Percentiles rank a stretch among this genome's conserved stretches.
phyloP scores from a whole-genome alignment of 805 yeast genomes.

The Saccharomycopsis guyanensis region DNA sequence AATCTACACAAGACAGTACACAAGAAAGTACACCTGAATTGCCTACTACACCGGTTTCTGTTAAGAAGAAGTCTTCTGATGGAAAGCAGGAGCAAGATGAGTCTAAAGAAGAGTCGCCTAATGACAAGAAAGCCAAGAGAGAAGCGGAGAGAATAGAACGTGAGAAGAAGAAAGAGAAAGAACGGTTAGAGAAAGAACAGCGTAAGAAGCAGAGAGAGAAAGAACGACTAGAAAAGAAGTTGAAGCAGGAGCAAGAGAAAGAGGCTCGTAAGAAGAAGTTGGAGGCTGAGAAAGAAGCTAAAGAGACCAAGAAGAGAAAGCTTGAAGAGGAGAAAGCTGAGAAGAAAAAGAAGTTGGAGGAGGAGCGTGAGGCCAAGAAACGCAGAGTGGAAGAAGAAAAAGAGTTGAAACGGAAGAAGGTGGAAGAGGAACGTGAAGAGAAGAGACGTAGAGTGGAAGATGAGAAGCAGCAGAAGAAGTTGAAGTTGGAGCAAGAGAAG shows the following conservation, averaged over 20 bases:
- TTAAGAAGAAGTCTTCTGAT: too few relatives aligned
- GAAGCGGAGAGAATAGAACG: slow-evolving; percentile 1
- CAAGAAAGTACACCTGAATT: too few relatives aligned
- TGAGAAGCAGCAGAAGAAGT: slow-evolving; percentile 4
- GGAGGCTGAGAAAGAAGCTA: neutral
- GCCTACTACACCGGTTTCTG: too few relatives aligned
- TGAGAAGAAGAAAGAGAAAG: neutral
- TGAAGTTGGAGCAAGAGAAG: slow-evolving; percentile 1
- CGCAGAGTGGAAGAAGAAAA: slow-evolving; percentile 6
- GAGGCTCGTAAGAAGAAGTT: neutral
- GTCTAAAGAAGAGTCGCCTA: too few relatives aligned
- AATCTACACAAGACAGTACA: too few relatives aligned
- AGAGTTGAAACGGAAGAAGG: slow-evolving; percentile 8
- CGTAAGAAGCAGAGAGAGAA: neutral
- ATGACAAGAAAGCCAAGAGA: neutral
- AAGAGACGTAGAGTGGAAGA: slow-evolving; percentile 13
- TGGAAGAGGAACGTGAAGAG: slow-evolving; percentile 12
- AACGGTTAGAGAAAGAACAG: slow-evolving; percentile 1
- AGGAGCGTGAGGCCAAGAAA: slow-evolving; percentile 8
- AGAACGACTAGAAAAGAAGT: neutral
- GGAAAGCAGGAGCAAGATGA: too few relatives aligned
- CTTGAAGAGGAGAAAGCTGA: slow-evolving; percentile 6
- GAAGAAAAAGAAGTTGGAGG: slow-evolving; percentile 1
- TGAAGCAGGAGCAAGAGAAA: neutral
- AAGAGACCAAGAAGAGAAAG: slow-evolving; percentile 7